phyloP scores from a whole-genome alignment of 2,329 filamentous ascomycete species.

The Sporothrix brunneoviolacea region DNA sequence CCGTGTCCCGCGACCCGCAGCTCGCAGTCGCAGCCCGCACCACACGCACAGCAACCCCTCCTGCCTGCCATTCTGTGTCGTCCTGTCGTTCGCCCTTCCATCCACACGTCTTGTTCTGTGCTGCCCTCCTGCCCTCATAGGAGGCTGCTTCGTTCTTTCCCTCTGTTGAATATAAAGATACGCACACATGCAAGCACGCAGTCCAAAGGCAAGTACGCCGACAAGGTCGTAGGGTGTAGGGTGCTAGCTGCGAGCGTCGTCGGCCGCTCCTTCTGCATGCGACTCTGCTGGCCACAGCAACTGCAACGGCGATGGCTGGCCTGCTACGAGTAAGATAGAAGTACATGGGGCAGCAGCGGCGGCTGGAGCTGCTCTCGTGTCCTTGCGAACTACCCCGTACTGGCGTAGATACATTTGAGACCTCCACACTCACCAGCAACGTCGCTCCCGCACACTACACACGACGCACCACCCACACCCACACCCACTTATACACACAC shows the following conservation, averaged over 20 bases:
- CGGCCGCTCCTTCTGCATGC: conserved; percentile 11
- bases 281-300: conserved; percentile 6
- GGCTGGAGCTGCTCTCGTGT: no score
- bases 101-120: neutral
- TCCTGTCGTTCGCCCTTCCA: conserved; percentile 4
- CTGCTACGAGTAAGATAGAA: no score
- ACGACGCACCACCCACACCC: neutral
- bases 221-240: no score
- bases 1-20: conserved; percentile 12
- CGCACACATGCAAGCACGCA: neutral
- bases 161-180: conserved; percentile 5
- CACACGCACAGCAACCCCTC: conserved; percentile 7
- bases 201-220: no score
- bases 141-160: neutral
- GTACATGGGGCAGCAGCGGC: no score
- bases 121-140: neutral
- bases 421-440: conserved; percentile 1
- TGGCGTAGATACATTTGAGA: no score
- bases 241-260: no score
- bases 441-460: conserved; percentile 4
- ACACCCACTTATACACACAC: conserved; percentile 2
- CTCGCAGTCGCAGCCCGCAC: conserved; percentile 3
- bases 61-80: neutral
- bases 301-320: conserved; percentile 6
- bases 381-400: no score